These are phyloP conservation scores for Calonectria ilicicola DNA, from an alignment of 2,329 filamentous ascomycete species.

Conservation along the genomic window DNA sequence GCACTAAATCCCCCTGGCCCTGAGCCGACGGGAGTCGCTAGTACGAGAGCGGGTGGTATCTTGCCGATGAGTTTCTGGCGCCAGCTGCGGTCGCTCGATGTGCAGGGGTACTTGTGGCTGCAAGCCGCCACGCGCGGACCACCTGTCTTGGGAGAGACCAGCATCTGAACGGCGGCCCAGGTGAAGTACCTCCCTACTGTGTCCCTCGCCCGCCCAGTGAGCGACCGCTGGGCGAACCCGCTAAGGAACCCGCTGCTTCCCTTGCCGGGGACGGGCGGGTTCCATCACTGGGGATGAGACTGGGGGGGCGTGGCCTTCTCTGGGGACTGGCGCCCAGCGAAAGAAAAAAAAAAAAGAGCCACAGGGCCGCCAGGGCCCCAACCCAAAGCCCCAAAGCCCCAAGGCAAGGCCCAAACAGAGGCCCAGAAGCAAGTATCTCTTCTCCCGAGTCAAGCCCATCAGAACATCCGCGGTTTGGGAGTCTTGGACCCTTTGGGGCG, in stretches of 20 bases:
- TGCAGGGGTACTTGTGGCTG: conserved; percentile 28
- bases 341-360: not conserved
- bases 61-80: not conserved
- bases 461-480: conserved; percentile 15
- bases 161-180: conserved; percentile 16
- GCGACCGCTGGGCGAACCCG: not conserved
- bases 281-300: not conserved
- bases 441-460: conserved; percentile 21
- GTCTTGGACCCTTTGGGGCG: conserved; percentile 11
- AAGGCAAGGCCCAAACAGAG: not conserved
- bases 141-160: conserved; percentile 25
- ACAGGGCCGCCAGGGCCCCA: conserved; percentile 9
- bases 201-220: conserved; percentile 5
- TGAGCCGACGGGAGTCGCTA: not conserved
- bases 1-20: conserved; percentile 3
- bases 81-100: conserved; percentile 26
- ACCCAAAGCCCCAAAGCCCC: conserved; percentile 2
- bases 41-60: conserved; percentile 15
- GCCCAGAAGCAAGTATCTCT: conserved; percentile 22
- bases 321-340: conserved; percentile 17
- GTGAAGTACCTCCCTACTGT: conserved; percentile 8
- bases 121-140: conserved; percentile 31
- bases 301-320: conserved; percentile 13
- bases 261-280: conserved; percentile 19
- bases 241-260: conserved; percentile 17